These are phyloP conservation scores for Viridothelium virens DNA, from an alignment of 495 filamentous ascomycete genomes.

Conservation along the genomic window DNA sequence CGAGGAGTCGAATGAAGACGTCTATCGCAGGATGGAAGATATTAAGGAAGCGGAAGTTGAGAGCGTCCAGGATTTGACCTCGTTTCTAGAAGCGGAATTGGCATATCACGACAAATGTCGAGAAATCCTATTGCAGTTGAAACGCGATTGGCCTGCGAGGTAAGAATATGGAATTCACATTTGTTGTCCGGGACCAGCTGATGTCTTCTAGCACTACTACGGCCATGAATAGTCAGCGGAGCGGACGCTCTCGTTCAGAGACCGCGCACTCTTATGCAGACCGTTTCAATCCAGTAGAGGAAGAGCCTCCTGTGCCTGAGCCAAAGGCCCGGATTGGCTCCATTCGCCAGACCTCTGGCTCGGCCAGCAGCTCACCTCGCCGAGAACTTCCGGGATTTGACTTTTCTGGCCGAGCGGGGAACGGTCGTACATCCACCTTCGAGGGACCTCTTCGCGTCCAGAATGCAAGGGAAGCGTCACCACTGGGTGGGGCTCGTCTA, in stretches of 20 bases:
- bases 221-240: background rate
- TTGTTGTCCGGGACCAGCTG: background rate
- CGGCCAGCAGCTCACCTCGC: slow-evolving; percentile 28
- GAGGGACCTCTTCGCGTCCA: slow-evolving; percentile 50
- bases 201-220: background rate
- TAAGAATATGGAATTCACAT: slow-evolving; percentile 30
- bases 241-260: slow-evolving; percentile 46
- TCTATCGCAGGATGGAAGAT: slow-evolving; percentile 88
- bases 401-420: slow-evolving; percentile 37
- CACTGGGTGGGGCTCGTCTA: slow-evolving; percentile 41
- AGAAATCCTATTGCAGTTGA: slow-evolving; percentile 61
- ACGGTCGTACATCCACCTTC: slow-evolving; percentile 47
- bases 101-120: slow-evolving; percentile 85
- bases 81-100: slow-evolving; percentile 84
- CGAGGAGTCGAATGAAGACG: slow-evolving; percentile 91
- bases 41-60: slow-evolving; percentile 89
- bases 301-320: slow-evolving; percentile 49
- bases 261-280: slow-evolving; percentile 55
- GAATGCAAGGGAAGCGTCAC: slow-evolving; percentile 43
- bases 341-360: slow-evolving; percentile 36
- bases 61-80: slow-evolving; percentile 67
- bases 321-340: slow-evolving; percentile 48
- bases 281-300: slow-evolving; percentile 50
- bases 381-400: slow-evolving; percentile 34
- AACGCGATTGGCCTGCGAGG: slow-evolving; percentile 60